phyloP scores from a whole-genome alignment of 805 yeast genomes.

The Nakazawaea wickerhamii region DNA sequence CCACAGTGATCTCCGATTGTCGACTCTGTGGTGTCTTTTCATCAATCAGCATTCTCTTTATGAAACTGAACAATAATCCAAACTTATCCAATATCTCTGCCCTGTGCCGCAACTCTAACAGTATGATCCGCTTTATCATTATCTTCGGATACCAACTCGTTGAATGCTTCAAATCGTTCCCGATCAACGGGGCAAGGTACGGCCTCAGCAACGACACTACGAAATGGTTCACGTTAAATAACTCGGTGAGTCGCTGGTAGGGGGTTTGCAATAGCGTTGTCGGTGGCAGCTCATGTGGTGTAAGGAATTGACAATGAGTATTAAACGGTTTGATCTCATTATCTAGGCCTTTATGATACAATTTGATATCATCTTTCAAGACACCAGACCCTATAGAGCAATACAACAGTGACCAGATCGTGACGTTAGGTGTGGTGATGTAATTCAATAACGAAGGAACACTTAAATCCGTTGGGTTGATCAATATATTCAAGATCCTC shows the following conservation, averaged over 20 bases:
- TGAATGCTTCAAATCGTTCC: conserved; percentile 73
- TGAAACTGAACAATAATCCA: conserved; percentile 64
- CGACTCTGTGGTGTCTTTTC: conserved; percentile 79
- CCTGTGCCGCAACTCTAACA: conserved; percentile 81
- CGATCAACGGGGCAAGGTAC: conserved; percentile 83
- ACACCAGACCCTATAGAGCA: conserved; percentile 79
- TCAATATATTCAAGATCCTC: conserved; percentile 74
- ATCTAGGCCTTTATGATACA: conserved; percentile 51
- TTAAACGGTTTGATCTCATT: conserved; percentile 41
- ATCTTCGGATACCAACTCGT: conserved; percentile 30
- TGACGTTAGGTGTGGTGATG: conserved; percentile 88
- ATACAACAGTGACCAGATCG: conserved; percentile 83
- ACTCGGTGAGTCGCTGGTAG: conserved; percentile 81
- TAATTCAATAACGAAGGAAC: conserved; percentile 77
- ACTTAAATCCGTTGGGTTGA: conserved; percentile 70
- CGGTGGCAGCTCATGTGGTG: conserved; percentile 36
- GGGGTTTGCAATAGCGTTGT: conserved; percentile 44
- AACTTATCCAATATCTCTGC: conserved; percentile 73
- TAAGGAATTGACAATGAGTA: conserved; percentile 32
- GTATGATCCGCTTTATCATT: conserved; percentile 48
- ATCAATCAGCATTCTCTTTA: conserved; percentile 77
- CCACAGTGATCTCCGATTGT: conserved; percentile 78
- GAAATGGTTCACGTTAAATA: conserved; percentile 92
- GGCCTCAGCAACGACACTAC: conserved; percentile 90
- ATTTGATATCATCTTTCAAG: conserved; percentile 54